These are phyloP conservation scores for Brassica carinata DNA, from an alignment of 345 rosid genomes.

Conservation along the genomic window DNA sequence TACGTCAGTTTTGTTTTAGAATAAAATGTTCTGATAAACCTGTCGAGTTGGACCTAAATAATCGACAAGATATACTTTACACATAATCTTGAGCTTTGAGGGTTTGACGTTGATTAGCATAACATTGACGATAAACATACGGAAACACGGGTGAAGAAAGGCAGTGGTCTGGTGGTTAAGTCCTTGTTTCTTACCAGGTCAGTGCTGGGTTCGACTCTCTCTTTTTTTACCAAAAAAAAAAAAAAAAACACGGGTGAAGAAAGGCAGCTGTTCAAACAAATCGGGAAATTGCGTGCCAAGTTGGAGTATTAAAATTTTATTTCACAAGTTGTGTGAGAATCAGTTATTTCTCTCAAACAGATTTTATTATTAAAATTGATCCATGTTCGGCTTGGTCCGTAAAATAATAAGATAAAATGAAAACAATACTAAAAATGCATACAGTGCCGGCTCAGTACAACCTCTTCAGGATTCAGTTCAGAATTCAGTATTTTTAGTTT, in stretches of 20 bases:
- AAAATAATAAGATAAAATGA: background rate
- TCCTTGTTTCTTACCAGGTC: too few species aligned
- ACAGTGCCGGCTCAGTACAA: background rate
- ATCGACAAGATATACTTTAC: conserved; percentile 32
- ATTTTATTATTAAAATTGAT: background rate
- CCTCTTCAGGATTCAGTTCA: too few species aligned
- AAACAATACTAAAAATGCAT: background rate
- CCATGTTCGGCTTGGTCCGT: conserved; percentile 7
- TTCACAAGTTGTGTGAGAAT: conserved; percentile 25
- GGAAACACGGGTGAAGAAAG: background rate
- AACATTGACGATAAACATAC: conserved; percentile 29
- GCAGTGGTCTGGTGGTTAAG: too few species aligned
- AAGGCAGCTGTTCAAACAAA: conserved; percentile 2
- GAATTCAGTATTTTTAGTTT: too few species aligned
- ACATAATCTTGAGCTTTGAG: conserved; percentile 27
- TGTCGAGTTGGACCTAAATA: conserved; percentile 45
- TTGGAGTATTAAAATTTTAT: background rate
- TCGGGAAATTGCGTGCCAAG: conserved; percentile 5
- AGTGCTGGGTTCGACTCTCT: too few species aligned
- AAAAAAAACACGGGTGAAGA: too few species aligned
- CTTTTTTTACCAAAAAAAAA: too few species aligned
- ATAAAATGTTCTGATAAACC: conserved; percentile 20
- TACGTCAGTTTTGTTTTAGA: conserved; percentile 1
- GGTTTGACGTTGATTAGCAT: conserved; percentile 34
- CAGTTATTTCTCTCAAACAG: background rate